Base-by-base conservation (phyloP, 306 rosid species). In the Trifolium pratense region DNA sequence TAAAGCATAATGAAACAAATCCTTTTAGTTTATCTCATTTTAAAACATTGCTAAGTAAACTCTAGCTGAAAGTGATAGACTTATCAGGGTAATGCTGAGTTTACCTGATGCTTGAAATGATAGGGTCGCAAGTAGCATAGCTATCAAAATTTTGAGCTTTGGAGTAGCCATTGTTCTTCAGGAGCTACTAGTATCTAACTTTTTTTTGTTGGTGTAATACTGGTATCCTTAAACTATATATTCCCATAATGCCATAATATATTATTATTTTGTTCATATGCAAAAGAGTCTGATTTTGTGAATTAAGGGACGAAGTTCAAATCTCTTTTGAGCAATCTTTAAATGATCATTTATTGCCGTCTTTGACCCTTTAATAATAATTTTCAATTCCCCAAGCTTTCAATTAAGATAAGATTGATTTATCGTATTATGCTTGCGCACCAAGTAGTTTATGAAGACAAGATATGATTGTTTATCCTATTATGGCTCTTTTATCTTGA, bases 21-120 rank as follows among this genome's bases (percentile, higher is more conserved):
- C 25, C 42, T 53, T 72, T 43, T 9, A 62, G 56, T 66, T 34
- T 34, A 18, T 25, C 58, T 73, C 52, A 62, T 18, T 14, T 39
- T 9, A 23, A 43, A 39, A 40, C 4, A 40, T 9, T 40, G 14
- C 46, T 40, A 40, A 10, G 5, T 0, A 40, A 40, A 40, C 12
- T 11, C 46, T 40, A 15, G 15, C 46, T 11, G 37, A 51, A 64
- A 20, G 16, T 23, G 57, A 26, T 32, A 18, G 58, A 57, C 45
- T 18, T 32, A 8, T 36, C 39, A 1, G 8, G 9, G 9, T 36
- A 8, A 36, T 36, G 9, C 40, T 53, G 58, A 52, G 26, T 68
- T 65, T 83, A 83, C 83, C 83, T 31, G 20, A 43, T 70, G 63
- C 70, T 75, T 71, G 81, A 58, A 58, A 45, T 49, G 69, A 75